Evolutionary conservation across 2,329 filamentous ascomycete genomes (phyloP).

Genomic region (Penicillium brasilianum): DNA sequence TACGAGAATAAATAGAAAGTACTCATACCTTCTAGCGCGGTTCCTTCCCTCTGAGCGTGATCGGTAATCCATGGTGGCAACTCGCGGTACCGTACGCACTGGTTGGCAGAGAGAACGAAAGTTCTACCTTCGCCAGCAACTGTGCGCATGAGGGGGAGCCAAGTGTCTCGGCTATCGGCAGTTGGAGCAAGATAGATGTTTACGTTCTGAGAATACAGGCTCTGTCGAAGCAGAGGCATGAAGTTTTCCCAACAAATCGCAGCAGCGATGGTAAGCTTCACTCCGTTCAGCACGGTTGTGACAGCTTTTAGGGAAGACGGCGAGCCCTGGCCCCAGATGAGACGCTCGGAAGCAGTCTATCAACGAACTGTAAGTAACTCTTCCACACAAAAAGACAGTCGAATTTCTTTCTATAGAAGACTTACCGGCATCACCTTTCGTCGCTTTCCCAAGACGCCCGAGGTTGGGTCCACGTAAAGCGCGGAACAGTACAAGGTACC

Average conservation of each 20-base stretch:
- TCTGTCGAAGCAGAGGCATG: slow-evolving; percentile 86
- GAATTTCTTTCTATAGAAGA: slow-evolving; percentile 16
- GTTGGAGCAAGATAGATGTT: slow-evolving; percentile 92
- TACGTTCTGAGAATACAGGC: slow-evolving; percentile 86
- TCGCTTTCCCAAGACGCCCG: slow-evolving; percentile 79
- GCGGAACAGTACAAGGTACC: slow-evolving; percentile 84
- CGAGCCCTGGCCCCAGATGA: slow-evolving; percentile 88
- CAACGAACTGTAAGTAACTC: not conserved
- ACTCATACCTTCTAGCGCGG: slow-evolving; percentile 42
- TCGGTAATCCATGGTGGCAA: slow-evolving; percentile 62
- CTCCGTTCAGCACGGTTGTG: slow-evolving; percentile 76
- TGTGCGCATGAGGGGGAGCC: slow-evolving; percentile 81
- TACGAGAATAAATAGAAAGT: not conserved
- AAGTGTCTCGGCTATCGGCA: slow-evolving; percentile 81
- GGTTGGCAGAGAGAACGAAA: slow-evolving; percentile 85
- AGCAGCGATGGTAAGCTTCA: slow-evolving; percentile 78
- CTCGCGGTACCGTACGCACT: slow-evolving; percentile 69
- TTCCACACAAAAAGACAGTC: not conserved
- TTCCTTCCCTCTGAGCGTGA: slow-evolving; percentile 5
- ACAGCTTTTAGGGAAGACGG: slow-evolving; percentile 79
- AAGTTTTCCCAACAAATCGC: slow-evolving; percentile 98
- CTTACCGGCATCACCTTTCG: slow-evolving; percentile 87
- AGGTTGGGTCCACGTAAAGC: slow-evolving; percentile 77
- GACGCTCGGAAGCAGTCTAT: slow-evolving; percentile 76
- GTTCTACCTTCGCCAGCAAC: slow-evolving; percentile 80